These are phyloP conservation scores for Tothia fuscella DNA, from an alignment of 2,329 filamentous ascomycete species.

Conservation along the genomic window DNA sequence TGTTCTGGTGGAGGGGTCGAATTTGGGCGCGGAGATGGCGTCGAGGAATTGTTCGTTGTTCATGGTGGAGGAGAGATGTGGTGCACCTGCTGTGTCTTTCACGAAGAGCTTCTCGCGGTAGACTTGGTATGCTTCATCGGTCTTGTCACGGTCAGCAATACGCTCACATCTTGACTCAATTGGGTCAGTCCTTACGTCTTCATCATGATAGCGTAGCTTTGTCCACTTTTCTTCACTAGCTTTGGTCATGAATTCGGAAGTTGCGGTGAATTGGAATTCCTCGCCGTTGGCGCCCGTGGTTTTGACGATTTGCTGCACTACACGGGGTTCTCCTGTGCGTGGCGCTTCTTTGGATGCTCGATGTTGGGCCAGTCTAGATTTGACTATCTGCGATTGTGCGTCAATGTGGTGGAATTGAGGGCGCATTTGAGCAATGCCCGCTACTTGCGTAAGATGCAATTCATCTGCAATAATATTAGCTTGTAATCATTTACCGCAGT, in stretches of 20 bases:
- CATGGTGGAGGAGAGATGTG: conserved; percentile 42
- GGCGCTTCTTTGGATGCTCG: conserved; percentile 33
- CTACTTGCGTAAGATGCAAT: conserved; percentile 74
- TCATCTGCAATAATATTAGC: conserved; percentile 45
- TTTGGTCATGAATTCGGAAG: conserved; percentile 59
- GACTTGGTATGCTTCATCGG: conserved; percentile 60
- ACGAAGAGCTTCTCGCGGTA: conserved; percentile 65
- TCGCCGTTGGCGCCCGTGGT: conserved; percentile 55
- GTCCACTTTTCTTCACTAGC: conserved; percentile 80
- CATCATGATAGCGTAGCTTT: conserved; percentile 66
- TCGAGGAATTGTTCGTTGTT: conserved; percentile 50
- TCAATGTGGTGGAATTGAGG: conserved; percentile 91
- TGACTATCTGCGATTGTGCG: conserved; percentile 62
- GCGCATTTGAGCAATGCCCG: conserved; percentile 74
- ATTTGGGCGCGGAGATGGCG: conserved; percentile 44
- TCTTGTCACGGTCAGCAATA: too few species aligned
- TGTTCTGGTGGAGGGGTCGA: conserved; percentile 25
- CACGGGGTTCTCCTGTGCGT: conserved; percentile 48
- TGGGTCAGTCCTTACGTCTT: conserved; percentile 44
- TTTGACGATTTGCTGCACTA: conserved; percentile 82
- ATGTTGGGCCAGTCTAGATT: conserved; percentile 25
- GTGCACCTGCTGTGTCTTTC: conserved; percentile 28
- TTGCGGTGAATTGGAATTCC: conserved; percentile 54
- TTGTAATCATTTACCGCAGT: conserved; percentile 10
- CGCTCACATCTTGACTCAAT: neutral